These are phyloP conservation scores for Chlorella sp. DNA, from an alignment of 139 green algal genomes.

Conservation along the genomic window DNA sequence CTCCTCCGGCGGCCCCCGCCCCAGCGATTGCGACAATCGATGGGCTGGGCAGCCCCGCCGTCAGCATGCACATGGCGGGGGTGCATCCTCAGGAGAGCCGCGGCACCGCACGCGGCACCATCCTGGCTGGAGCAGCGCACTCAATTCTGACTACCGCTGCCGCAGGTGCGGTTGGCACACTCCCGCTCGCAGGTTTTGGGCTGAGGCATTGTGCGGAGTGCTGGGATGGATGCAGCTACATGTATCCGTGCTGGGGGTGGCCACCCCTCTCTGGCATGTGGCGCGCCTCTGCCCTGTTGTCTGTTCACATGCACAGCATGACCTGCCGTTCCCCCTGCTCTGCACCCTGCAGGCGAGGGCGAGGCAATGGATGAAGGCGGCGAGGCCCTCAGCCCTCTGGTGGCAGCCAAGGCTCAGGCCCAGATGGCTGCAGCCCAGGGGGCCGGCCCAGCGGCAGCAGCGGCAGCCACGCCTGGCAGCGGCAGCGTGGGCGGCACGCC, in stretches of 20 bases:
- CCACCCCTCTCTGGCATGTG: too few relatives aligned
- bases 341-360: conserved; percentile 9
- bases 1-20: neutral
- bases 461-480: neutral
- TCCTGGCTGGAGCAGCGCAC: conserved; percentile 22
- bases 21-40: neutral
- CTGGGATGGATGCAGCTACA: neutral
- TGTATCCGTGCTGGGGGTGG: too few relatives aligned
- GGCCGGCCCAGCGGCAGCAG: neutral
- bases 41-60: conserved; percentile 20
- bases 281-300: too few relatives aligned
- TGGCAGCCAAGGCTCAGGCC: neutral
- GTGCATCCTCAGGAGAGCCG: conserved; percentile 13
- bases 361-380: conserved; percentile 21
- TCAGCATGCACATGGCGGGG: neutral
- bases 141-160: conserved; percentile 39
- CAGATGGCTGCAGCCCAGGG: neutral
- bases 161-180: neutral
- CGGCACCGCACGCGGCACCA: conserved; percentile 26
- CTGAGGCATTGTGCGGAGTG: too few relatives aligned
- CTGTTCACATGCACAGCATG: too few relatives aligned
- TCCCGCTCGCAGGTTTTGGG: too few relatives aligned
- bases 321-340: too few relatives aligned
- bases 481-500: conserved; percentile 22
- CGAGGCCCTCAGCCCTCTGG: conserved; percentile 33